Percentiles rank a stretch among this genome's conserved stretches.
Evolutionary conservation across 2,329 filamentous ascomycete genomes (phyloP).

Genomic region (Fusarium zealandicum): DNA sequence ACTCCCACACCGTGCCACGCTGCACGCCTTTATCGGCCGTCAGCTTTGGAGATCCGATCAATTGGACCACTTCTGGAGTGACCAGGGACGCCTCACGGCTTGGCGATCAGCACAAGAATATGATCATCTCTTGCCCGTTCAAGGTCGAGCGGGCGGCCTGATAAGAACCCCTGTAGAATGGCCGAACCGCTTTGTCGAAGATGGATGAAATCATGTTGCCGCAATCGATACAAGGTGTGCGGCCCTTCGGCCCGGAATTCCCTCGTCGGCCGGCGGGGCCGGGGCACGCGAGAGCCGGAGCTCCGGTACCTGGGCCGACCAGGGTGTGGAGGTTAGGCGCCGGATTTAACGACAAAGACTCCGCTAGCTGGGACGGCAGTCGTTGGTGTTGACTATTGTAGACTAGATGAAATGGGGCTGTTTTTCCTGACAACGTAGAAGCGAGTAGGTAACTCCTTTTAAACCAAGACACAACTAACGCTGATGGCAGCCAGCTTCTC

Average conservation of each 20-base stretch:
- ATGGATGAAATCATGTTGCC: background rate
- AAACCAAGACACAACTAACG: no score
- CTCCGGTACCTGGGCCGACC: background rate
- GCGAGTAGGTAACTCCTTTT: no score
- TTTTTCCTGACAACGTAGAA: no score
- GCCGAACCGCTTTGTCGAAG: background rate
- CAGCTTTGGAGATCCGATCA: background rate
- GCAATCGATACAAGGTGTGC: constrained; percentile 22
- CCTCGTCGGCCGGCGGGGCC: constrained; percentile 29
- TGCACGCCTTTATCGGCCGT: constrained; percentile 1
- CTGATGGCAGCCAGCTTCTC: no score
- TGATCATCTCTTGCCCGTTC: background rate
- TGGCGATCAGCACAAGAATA: background rate
- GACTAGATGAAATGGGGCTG: no score
- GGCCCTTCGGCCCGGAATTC: constrained; percentile 35
- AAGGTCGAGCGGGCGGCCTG: background rate
- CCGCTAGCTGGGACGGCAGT: no score
- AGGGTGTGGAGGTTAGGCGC: constrained; percentile 1
- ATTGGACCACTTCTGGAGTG: background rate
- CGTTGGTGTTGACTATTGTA: no score
- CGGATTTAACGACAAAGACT: background rate
- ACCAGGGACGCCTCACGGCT: background rate
- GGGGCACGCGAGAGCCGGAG: constrained; percentile 34
- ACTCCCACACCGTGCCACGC: background rate
- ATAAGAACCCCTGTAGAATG: background rate